Conservation (phyloP, 1,284 basidiomycete species). For the Ceratobasidium papillatum region DNA sequence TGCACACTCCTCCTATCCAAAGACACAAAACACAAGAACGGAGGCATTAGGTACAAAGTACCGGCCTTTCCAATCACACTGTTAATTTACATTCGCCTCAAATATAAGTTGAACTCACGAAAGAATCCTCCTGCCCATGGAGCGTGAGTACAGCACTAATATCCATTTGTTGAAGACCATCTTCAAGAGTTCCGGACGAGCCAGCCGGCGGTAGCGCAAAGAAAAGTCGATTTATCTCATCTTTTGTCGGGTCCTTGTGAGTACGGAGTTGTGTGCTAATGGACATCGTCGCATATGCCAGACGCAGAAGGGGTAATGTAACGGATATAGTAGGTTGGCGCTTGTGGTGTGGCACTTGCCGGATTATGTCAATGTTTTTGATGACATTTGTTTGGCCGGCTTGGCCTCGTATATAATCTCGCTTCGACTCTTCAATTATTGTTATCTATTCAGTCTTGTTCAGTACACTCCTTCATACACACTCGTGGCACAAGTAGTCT, state of each 20-base stretch:
- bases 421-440: not conserved
- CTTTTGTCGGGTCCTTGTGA: conserved; percentile 90
- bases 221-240: conserved; percentile 81
- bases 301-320: not conserved
- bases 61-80: conserved; percentile 70
- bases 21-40: conserved; percentile 91
- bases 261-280: conserved; percentile 66
- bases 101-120: conserved; percentile 67
- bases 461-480: not conserved
- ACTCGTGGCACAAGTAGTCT: not conserved
- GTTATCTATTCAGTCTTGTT: conserved; percentile 1
- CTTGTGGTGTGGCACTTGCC: not conserved
- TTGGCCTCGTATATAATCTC: not conserved
- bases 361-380: conserved; percentile 38
- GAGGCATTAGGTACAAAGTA: conserved; percentile 87
- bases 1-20: conserved; percentile 91
- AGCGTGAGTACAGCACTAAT: conserved; percentile 90
- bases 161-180: conserved; percentile 72
- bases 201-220: conserved; percentile 75
- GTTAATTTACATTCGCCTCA: not conserved
- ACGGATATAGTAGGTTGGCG: conserved; percentile 12
- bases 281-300: conserved; percentile 28
- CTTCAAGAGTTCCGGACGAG: conserved; percentile 42
- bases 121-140: conserved; percentile 87
- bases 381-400: conserved; percentile 15